Base-by-base conservation (phyloP, 768 basidiomycete species). In the Rickenella mellea region DNA sequence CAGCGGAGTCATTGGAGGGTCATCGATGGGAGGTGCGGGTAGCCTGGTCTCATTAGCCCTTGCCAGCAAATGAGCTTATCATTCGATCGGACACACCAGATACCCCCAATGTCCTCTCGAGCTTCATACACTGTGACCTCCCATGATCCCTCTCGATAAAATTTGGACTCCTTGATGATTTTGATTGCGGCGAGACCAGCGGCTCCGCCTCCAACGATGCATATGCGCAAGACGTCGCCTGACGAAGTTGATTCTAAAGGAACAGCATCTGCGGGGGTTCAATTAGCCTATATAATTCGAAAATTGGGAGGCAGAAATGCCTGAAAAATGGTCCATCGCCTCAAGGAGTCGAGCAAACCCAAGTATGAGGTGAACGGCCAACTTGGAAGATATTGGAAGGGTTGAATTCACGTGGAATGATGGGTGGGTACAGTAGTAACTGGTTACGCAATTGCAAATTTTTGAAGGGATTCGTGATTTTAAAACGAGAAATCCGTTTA, bases 191-290 rank as follows among this genome's bases (percentile, higher is more conserved):
- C 81, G 0, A 91, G 68, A 6, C 89, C 88, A 14, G 70, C 69
- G n/a, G 85, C 69, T 10, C 88, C 88, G 14, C 73, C 83, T 4
- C 88, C 88, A 30, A 90, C 73, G 36, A 90, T 66, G 43, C 80
- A 78, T 43, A 88, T 81, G 12, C 60, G 60, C 41, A 36, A 3
- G 15, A 22, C 19, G 10, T 36, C 24, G 12, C 19, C 33, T 7
- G 19, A 17, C 10, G 24, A 22, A 7, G 33, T 10, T 14, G 19
- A 17, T 19, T 36, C 24, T 4, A 36, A 17, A 17, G 19, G 24
- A 19, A 36, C 11, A 4, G 33, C 33, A 36, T 22, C 33, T 36
- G 24, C 12, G 24, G 10, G 3, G 10, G 6, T 33, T 14, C 32
- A 36, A 36, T 36, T 10, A 9, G n/a, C n/a, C 33, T 8, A 17